Conservation (phyloP, 345 rosid genomes). For the Citrus sp. region DNA sequence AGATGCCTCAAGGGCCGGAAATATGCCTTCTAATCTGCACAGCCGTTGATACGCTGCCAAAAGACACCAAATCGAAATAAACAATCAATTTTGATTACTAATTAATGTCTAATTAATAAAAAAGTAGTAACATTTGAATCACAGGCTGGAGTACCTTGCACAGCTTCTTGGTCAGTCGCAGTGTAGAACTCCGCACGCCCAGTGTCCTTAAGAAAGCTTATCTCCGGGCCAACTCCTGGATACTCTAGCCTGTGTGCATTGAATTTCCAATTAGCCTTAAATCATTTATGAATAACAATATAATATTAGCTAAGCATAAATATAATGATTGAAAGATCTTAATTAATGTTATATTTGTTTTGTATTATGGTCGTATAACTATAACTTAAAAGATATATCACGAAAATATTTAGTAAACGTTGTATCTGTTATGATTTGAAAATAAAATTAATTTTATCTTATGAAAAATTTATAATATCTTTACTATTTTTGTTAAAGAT, state of each 20-base stretch:
- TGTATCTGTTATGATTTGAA: too few relatives aligned
- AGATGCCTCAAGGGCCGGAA: slow-evolving; percentile 72
- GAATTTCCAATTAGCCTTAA: neutral
- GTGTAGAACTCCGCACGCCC: slow-evolving; percentile 64
- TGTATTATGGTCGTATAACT: accelerated
- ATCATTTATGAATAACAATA: too few relatives aligned
- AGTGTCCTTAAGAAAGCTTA: slow-evolving; percentile 66
- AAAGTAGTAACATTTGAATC: neutral
- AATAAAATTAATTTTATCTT: too few relatives aligned
- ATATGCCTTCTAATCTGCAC: slow-evolving; percentile 69
- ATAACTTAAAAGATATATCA: too few relatives aligned
- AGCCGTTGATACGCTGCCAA: slow-evolving; percentile 49
- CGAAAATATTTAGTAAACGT: accelerated
- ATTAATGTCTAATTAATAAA: neutral
- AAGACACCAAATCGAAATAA: neutral
- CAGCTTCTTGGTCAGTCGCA: slow-evolving; percentile 71
- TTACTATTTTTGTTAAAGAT: too few relatives aligned
- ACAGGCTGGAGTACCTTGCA: slow-evolving; percentile 40
- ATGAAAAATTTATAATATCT: too few relatives aligned
- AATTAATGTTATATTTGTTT: too few relatives aligned
- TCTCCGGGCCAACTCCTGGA: slow-evolving; percentile 82
- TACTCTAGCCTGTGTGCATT: slow-evolving; percentile 51
- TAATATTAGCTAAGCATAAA: too few relatives aligned
- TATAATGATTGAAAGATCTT: too few relatives aligned
- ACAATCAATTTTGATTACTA: too few relatives aligned